A percentile compares a stretch with the other conserved stretches of the same genome.
Evolutionary conservation across 108 stramenopile species (phyloP).

Genomic region (Skeletonema menzelii): DNA sequence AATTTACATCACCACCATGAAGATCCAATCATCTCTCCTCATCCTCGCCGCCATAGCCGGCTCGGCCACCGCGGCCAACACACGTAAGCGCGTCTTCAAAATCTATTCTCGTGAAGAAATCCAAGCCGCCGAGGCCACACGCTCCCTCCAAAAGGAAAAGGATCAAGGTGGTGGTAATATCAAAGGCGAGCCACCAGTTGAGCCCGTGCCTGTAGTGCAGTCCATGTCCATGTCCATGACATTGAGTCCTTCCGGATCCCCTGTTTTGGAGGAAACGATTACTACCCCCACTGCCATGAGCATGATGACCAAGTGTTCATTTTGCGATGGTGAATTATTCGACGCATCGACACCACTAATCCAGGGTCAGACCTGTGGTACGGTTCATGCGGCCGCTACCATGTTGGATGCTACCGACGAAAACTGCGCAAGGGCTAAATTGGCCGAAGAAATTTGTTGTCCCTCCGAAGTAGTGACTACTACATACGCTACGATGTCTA

Average conservation of each 20-base stretch:
- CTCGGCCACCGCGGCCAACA: conserved; percentile 11
- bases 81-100: conserved; percentile 9
- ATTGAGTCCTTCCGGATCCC: neutral
- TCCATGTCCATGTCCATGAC: neutral
- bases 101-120: conserved; percentile 9
- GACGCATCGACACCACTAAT: neutral
- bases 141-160: neutral
- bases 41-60: conserved; percentile 7
- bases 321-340: neutral
- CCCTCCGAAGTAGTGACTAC: neutral
- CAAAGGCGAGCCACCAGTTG: neutral
- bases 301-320: neutral
- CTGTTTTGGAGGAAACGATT: no score
- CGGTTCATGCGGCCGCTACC: neutral
- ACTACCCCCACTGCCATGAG: no score
- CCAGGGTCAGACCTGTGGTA: neutral
- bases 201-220: neutral
- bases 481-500: neutral
- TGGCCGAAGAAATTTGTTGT: neutral
- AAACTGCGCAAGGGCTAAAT: neutral
- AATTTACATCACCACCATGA: neutral
- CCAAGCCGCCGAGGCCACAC: neutral
- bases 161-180: neutral
- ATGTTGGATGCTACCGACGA: neutral
- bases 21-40: conserved; percentile 8